A percentile compares a stretch with the other conserved stretches of the same genome.
Conservation (phyloP, 768 basidiomycete species). For the Mycena olivaceomarginata region DNA sequence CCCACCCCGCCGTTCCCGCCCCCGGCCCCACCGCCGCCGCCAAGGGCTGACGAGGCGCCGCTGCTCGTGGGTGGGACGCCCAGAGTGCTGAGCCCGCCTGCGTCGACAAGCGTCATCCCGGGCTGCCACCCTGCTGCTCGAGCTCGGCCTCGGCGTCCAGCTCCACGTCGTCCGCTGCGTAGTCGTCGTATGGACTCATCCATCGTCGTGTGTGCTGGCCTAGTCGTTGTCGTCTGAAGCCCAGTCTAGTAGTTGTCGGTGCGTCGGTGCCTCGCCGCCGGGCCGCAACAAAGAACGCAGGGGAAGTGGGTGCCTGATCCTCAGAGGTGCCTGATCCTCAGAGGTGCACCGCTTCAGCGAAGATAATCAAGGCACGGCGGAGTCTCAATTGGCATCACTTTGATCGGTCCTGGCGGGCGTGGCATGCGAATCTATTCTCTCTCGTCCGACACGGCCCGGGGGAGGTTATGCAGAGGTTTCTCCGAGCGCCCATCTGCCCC, state of each 20-base stretch:
- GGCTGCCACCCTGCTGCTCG: slow-evolving; percentile 18
- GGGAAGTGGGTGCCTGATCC: slow-evolving; percentile 4
- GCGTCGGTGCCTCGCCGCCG: neutral
- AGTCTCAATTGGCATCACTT: neutral
- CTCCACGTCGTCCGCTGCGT: slow-evolving; percentile 8
- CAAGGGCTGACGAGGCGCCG: neutral
- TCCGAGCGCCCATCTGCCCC: no score
- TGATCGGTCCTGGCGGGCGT: no score
- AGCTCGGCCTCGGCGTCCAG: slow-evolving; percentile 20
- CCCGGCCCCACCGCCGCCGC: no score
- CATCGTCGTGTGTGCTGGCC: neutral
- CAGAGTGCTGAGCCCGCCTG: slow-evolving; percentile 2
- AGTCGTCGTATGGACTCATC: slow-evolving; percentile 12
- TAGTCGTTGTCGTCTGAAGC: neutral
- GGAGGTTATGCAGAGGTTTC: no score
- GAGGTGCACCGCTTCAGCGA: neutral
- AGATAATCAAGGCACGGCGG: slow-evolving; percentile 8
- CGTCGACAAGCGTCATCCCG: slow-evolving; percentile 25
- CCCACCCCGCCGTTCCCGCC: slow-evolving; percentile 45
- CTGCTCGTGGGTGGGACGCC: neutral
- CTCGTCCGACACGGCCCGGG: no score
- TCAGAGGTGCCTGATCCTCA: no score
- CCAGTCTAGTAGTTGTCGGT: neutral
- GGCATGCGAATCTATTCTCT: no score
- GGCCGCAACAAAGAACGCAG: neutral